Evolutionary conservation across 305 asterid species (phyloP), one percentile per base, ranked within the genome.

Genomic region (Rubia occidens): DNA sequence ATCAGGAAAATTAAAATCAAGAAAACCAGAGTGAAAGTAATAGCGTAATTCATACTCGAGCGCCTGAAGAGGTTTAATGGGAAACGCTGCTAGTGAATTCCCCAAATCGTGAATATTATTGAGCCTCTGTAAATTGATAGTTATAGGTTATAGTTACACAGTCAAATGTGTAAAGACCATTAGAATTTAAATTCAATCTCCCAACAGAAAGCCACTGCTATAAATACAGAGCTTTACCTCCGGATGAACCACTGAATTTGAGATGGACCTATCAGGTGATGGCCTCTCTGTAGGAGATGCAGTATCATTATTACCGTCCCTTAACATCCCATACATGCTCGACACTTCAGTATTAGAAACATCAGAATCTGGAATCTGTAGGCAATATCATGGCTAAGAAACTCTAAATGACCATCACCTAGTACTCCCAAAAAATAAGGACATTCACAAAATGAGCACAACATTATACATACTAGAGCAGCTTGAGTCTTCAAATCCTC

Each of bases 401-500:
- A 69, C 35, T 56, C 72, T 68, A 69, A 54, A 68, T 54, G 40
- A 73, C 60, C 40, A 18, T 20, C 37, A 63, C 32, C 32, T 10
- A 32, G 4, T 60, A 4, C 58, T 44, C 66, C 59, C 21, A 51
- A 15, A 69, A 11, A 24, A 54, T 73, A 69, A 71, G 17, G 18
- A 73, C 18, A 68, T 72, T 62, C 61, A 76, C 75, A 64, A 79
- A 76, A 67, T 54, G 68, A 72, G 68, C 43, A 63, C 56, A 55
- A 20, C 32, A 75, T 59, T 61, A 61, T 60, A 68, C 95, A 70
- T 92, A 92, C 98, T 72, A 86, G 89, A 62, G 96, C 90, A 83
- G 98, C 96, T 84, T 92, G 95, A 83, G 81, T 90, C 80, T 87
- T 90, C 86, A 92, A 82, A 82, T 92, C 96, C 82, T 92, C 98